Evolutionary conservation across 306 rosid genomes (phyloP), one percentile per base, ranked within the genome.

Genomic region (Chamaecrista fasciculata): DNA sequence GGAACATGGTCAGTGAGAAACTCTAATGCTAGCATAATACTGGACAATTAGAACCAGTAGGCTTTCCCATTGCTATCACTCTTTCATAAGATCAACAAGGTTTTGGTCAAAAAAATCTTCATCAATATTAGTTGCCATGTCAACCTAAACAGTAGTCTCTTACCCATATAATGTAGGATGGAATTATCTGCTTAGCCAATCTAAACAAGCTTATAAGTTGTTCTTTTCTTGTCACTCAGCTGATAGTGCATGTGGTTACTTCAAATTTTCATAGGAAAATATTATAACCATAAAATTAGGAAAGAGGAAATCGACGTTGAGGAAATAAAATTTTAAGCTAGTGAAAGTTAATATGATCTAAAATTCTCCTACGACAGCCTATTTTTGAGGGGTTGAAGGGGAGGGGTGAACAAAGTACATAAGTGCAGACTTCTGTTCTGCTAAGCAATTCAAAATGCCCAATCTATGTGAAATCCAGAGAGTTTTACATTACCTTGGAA

Each of bases 401-500:
- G 11, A n/a, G 1, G 44, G 44, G 44, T 12, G 15, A 61, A 20
- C n/a, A 61, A 29, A 66, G 26, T 18, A 53, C 6, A 36, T 2
- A 62, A 34, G 49, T 40, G 19, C 21, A 69, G 33, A 36, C n/a
- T 64, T 62, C 52, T 58, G 28, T 64, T 49, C 67, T 25, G 49
- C 15, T 5, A 62, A 63, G 62, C 61, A 49, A 64, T 34, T 36
- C 58, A 52, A 42, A 53, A 33, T 42, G 57, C 50, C 34, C 16
- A 53, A 56, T 71, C 62, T 36, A 25, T 26, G 53, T 25, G 26
- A 60, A 70, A 51, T 62, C 57, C 39, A 33, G 12, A 69, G 25
- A 51, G 63, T 56, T 49, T 58, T 52, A 49, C 16, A 66, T 78
- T 94, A 94, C 99, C 99, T 94, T 2, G 99, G 99, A 81, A 91